phyloP scores from a whole-genome alignment of 179 eudicot species.

The Amaranthus tricolor region DNA sequence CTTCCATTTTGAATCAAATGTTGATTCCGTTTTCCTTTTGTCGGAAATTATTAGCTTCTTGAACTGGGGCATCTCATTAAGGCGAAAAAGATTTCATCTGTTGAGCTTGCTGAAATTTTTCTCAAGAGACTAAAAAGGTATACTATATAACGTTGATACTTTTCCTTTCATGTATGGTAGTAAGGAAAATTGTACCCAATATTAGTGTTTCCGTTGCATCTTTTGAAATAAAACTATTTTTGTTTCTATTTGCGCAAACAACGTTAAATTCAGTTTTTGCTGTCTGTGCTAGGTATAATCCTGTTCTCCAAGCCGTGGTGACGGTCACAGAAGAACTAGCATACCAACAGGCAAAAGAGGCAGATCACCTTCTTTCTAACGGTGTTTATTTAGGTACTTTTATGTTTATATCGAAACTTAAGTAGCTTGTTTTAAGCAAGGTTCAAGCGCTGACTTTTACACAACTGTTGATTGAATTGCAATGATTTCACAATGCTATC shows the following conservation, averaged over 20 bases:
- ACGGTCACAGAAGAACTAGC: slow-evolving; percentile 86
- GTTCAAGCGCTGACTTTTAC: neutral
- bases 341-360: slow-evolving; percentile 76
- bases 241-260: no score
- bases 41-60: slow-evolving; percentile 51
- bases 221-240: no score
- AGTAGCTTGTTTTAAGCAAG: neutral
- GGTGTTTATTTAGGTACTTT: slow-evolving; percentile 62
- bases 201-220: neutral
- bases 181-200: neutral
- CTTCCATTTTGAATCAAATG: neutral
- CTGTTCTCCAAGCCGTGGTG: slow-evolving; percentile 80
- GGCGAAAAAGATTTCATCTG: slow-evolving; percentile 67
- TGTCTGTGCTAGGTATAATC: slow-evolving; percentile 48
- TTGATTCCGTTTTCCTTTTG: neutral
- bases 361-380: slow-evolving; percentile 59
- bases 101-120: slow-evolving; percentile 73
- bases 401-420: neutral
- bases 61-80: slow-evolving; percentile 81
- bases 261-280: neutral
- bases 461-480: neutral
- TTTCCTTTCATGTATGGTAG: neutral
- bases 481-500: neutral
- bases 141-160: neutral
- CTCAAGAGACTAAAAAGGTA: slow-evolving; percentile 79